phyloP scores from a whole-genome alignment of 2,329 filamentous ascomycete species.

The Blastomyces emzantsi region DNA sequence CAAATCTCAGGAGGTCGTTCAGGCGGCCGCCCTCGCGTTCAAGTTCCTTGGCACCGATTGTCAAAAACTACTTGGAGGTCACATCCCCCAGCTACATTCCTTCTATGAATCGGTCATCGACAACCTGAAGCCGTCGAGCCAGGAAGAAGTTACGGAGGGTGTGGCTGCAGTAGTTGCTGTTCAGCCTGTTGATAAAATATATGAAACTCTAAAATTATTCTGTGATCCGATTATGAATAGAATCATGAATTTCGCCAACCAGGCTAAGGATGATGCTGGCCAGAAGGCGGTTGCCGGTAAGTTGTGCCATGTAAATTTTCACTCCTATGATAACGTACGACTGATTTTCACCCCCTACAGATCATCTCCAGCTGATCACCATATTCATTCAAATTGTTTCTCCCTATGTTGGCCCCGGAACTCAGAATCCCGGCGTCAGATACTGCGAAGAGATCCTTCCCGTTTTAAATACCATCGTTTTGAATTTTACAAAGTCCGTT shows the following conservation, averaged over 20 bases:
- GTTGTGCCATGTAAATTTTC: constrained; percentile 18
- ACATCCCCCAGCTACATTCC: constrained; percentile 75
- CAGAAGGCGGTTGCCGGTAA: constrained; percentile 78
- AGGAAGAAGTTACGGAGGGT: constrained; percentile 94
- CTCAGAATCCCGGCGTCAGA: constrained; percentile 83
- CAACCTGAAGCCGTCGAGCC: constrained; percentile 72
- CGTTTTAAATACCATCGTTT: constrained; percentile 73
- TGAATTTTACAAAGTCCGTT: constrained; percentile 75
- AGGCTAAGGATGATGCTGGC: constrained; percentile 69
- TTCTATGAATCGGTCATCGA: constrained; percentile 91
- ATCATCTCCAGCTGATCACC: constrained; percentile 86
- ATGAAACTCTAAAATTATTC: constrained; percentile 80
- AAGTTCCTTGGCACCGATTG: constrained; percentile 98
- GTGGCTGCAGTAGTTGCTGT: constrained; percentile 86
- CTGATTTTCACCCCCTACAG: constrained; percentile 33
- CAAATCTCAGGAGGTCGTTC: constrained; percentile 78
- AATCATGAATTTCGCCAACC: constrained; percentile 78
- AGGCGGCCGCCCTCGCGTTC: constrained; percentile 86
- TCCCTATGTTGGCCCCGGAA: constrained; percentile 60
- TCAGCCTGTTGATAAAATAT: constrained; percentile 70
- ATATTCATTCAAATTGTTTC: constrained; percentile 73
- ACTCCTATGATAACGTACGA: constrained; percentile 7
- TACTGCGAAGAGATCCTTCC: constrained; percentile 95
- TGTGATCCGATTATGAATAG: constrained; percentile 82
- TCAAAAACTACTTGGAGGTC: constrained; percentile 70